phyloP scores from a whole-genome alignment of 208 protist genomes.

The Phytomonas sp. region DNA sequence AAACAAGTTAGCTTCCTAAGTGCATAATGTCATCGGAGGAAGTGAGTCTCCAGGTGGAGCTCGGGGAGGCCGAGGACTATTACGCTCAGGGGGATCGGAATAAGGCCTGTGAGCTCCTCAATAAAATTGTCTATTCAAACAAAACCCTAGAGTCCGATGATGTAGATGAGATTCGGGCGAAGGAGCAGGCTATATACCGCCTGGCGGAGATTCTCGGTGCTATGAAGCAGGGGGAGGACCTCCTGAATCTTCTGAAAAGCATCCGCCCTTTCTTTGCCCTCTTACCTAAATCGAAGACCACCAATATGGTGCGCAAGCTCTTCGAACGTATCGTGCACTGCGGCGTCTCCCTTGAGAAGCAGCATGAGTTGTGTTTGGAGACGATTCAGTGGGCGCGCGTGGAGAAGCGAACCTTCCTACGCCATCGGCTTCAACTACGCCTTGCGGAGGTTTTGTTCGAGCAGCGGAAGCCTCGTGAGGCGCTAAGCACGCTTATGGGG shows the following conservation, averaged over 20 bases:
- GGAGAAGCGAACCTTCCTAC: conserved; percentile 95
- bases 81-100: conserved; percentile 51
- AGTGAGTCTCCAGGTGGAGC: conserved; percentile 6
- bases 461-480: conserved; percentile 64
- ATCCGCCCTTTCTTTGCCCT: conserved; percentile 72
- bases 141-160: conserved; percentile 38
- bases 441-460: conserved; percentile 91
- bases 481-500: conserved; percentile 67
- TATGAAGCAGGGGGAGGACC: conserved; percentile 36
- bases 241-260: conserved; percentile 50
- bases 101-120: conserved; percentile 36
- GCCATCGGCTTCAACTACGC: conserved; percentile 93
- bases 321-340: conserved; percentile 80
- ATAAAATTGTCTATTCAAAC: conserved; percentile 31
- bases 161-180: conserved; percentile 48
- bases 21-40: too few species aligned
- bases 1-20: too few species aligned
- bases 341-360: conserved; percentile 63
- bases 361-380: conserved; percentile 90
- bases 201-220: conserved; percentile 52
- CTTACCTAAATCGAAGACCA: conserved; percentile 88
- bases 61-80: conserved; percentile 51
- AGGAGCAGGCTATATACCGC: conserved; percentile 79
- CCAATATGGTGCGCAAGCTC: conserved; percentile 86
- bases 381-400: conserved; percentile 93